phyloP scores from a whole-genome alignment of 202 grass and related monocot genomes.

The Miscanthus sacchariflorus region DNA sequence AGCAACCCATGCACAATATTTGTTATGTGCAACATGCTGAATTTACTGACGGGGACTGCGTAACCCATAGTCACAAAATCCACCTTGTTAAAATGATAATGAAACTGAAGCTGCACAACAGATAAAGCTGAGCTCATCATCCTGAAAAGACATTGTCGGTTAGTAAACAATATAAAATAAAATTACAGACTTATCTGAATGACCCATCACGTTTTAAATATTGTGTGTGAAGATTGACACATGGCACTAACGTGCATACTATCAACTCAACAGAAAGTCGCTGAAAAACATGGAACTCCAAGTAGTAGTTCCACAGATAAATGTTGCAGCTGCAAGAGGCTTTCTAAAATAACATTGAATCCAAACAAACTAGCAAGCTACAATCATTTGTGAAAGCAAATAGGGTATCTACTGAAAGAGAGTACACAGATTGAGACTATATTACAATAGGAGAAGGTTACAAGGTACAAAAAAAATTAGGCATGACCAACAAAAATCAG shows the following conservation, averaged over 20 bases:
- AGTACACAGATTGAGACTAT: background rate
- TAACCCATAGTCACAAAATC: background rate
- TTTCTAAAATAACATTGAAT: background rate
- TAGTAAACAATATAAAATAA: background rate
- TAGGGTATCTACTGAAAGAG: background rate
- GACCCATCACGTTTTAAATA: no score
- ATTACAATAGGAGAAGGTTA: background rate
- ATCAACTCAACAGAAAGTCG: background rate
- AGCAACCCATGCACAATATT: background rate
- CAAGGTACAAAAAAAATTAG: conserved; percentile 13
- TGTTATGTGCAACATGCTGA: background rate
- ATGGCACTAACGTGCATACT: background rate
- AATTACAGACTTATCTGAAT: background rate
- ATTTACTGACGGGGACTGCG: background rate
- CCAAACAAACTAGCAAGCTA: background rate
- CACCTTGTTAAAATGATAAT: background rate
- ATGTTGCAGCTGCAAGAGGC: background rate
- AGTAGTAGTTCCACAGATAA: background rate
- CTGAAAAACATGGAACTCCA: conserved; percentile 5
- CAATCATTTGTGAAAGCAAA: background rate
- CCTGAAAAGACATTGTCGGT: background rate
- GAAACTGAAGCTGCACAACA: background rate
- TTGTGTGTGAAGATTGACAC: no score
- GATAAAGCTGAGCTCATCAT: background rate
- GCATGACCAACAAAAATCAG: conserved; percentile 22